phyloP scores from a whole-genome alignment of 257 asterid genomes.

The Parsonsia alboflavescens region DNA sequence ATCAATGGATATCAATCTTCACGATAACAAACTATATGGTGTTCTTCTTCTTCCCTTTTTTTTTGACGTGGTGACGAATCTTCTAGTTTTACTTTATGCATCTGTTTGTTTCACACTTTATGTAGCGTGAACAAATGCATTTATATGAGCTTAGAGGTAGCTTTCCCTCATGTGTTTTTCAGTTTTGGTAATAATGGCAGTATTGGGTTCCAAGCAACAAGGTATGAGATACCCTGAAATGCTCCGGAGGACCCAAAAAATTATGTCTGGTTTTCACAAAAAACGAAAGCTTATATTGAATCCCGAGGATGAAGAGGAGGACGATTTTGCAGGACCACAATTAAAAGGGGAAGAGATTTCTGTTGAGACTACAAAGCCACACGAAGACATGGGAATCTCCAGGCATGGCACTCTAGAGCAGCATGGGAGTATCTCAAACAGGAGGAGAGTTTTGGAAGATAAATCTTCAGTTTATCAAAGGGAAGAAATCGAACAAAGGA shows the following conservation, averaged over 20 bases:
- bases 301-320: slow-evolving; percentile 40
- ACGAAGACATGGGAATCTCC: slow-evolving; percentile 17
- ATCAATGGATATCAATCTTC: not conserved
- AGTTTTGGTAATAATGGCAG: slow-evolving; percentile 41
- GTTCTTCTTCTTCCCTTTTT: not conserved
- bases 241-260: slow-evolving; percentile 24
- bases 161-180: slow-evolving; percentile 6
- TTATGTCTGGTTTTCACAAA: slow-evolving; percentile 22
- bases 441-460: slow-evolving; percentile 10
- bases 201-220: slow-evolving; percentile 37
- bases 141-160: not conserved
- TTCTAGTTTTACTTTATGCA: not conserved
- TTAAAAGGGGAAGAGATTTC: slow-evolving; percentile 17
- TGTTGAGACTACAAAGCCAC: slow-evolving; percentile 11
- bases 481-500: slow-evolving; percentile 1
- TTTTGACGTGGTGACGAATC: not conserved
- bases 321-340: slow-evolving; percentile 12
- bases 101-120: not conserved
- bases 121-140: not conserved
- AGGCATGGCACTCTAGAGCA: slow-evolving; percentile 17
- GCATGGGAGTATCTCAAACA: slow-evolving; percentile 16
- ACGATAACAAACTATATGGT: not conserved
- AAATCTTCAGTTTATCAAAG: not conserved
- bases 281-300: slow-evolving; percentile 40
- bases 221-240: slow-evolving; percentile 15